Evolutionary conservation across 2,329 filamentous ascomycete species (phyloP), one percentile per base, ranked within the genome.

Genomic region (Uncinocarpus reesii): DNA sequence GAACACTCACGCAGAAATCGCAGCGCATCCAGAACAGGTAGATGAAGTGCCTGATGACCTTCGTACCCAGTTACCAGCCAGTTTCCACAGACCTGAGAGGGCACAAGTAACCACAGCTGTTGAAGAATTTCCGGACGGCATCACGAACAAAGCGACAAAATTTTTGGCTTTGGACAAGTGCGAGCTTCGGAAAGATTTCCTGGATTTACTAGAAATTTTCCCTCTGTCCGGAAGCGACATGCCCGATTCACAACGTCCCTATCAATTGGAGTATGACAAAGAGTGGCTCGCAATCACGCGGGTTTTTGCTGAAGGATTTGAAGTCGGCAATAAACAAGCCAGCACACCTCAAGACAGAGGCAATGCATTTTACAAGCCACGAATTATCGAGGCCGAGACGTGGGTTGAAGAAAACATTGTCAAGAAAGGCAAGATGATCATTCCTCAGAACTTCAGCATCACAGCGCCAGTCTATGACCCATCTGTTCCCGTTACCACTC

Each of bases 221-320:
- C 71, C 79, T 2, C 60, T 74, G 35, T 67, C 73, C 13, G 51
- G 53, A 64, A 3, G 47, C 53, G 26, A 42, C 40, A 16, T 46
- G 41, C 8, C 42, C 52, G 7, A 13, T 20, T 24, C 24, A 3
- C 24, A 68, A 13, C 65, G 71, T 1, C 79, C 80, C 1, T 76
- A 79, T 56, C 71, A 69, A 8, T 73, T 95, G 0, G 71, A 80
- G 41, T 96, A 98, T 62, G 92, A 98, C 64, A 79, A 82, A 8
- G 92, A 98, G 68, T 98, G 90, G 90, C 80, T 98, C 6, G 84
- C 92, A 35, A 95, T 98, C 54, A 89, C 83, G 10, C 84, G 90
- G 35, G 83, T 81, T 6, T 93, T 96, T 60, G 79, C 84, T 34
- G 58, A 71, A 2, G 73, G 79, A 34, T 72, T 92, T 1, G 65